Conservation (phyloP, 2,329 filamentous ascomycete species). For the Calonectria hawksworthii region DNA sequence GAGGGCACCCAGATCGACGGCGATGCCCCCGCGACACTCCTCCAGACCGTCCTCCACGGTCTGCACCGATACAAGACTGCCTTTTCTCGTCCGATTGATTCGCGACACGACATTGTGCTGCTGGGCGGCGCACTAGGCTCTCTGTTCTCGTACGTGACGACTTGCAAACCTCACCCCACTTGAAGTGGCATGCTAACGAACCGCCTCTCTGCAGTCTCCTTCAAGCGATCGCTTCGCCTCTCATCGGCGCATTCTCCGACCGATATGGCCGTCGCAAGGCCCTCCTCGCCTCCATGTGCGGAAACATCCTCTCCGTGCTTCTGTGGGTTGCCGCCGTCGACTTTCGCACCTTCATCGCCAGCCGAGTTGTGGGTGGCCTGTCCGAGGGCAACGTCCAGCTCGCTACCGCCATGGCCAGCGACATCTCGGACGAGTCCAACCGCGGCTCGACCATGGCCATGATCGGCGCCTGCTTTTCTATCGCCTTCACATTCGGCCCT, state of each 20-base stretch:
- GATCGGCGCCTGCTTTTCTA: slow-evolving; percentile 95
- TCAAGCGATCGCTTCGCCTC: slow-evolving; percentile 90
- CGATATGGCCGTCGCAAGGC: slow-evolving; percentile 88
- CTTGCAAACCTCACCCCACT: not conserved
- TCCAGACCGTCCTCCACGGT: slow-evolving; percentile 83
- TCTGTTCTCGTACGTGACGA: slow-evolving; percentile 77
- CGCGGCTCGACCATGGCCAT: slow-evolving; percentile 95
- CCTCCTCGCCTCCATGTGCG: slow-evolving; percentile 90
- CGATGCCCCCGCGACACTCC: slow-evolving; percentile 72
- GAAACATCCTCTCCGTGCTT: slow-evolving; percentile 93
- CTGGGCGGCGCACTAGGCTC: slow-evolving; percentile 94
- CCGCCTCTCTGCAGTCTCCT: slow-evolving; percentile 72
- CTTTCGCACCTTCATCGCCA: slow-evolving; percentile 96
- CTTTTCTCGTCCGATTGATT: slow-evolving; percentile 93
- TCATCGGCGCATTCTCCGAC: slow-evolving; percentile 92
- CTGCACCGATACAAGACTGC: slow-evolving; percentile 96
- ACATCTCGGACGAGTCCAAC: slow-evolving; percentile 89
- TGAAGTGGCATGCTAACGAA: slow-evolving; percentile 20
- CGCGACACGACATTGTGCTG: slow-evolving; percentile 96
- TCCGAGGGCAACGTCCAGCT: slow-evolving; percentile 98
- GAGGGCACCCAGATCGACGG: slow-evolving; percentile 70
- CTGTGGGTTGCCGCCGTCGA: slow-evolving; percentile 95
- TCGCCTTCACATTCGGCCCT: slow-evolving; percentile 97
- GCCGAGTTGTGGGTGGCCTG: slow-evolving; percentile 89
- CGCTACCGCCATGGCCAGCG: slow-evolving; percentile 94